phyloP scores from a whole-genome alignment of 768 basidiomycete species.

The Stropharia rugosoannulata region DNA sequence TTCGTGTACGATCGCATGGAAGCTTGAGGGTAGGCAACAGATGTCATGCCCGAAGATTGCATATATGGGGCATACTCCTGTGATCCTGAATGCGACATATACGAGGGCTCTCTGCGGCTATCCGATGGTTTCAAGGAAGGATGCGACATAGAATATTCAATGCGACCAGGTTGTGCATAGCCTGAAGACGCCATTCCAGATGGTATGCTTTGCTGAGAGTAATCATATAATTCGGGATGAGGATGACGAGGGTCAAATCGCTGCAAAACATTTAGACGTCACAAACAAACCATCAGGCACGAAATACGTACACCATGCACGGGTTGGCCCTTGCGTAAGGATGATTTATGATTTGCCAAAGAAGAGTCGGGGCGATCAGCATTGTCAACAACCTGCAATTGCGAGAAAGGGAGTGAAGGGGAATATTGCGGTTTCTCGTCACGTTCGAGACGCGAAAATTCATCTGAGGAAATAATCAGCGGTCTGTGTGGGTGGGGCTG shows the following conservation, averaged over 20 bases:
- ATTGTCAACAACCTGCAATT: slow-evolving; percentile 41
- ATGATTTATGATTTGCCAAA: too few relatives aligned
- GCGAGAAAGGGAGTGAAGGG: slow-evolving; percentile 40
- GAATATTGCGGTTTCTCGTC: slow-evolving; percentile 33
- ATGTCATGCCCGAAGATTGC: not conserved
- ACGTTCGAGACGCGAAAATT: slow-evolving; percentile 37
- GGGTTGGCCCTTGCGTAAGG: not conserved
- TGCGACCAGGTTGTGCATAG: not conserved
- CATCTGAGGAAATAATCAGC: slow-evolving; percentile 31
- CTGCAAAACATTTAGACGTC: not conserved
- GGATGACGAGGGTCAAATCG: too few relatives aligned
- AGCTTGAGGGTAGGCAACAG: not conserved
- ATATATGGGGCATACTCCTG: not conserved
- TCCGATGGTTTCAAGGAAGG: not conserved
- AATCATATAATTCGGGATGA: not conserved
- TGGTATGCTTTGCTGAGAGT: not conserved
- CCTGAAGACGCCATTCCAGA: not conserved
- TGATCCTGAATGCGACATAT: not conserved
- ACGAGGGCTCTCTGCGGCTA: not conserved
- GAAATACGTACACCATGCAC: slow-evolving; percentile 8
- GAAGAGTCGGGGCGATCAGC: slow-evolving; percentile 11
- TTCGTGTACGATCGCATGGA: not conserved
- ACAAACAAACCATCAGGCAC: not conserved
- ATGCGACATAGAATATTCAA: not conserved
- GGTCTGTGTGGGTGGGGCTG: not conserved